Base-by-base conservation (phyloP, 257 asterid genomes). In the Hygrophila difformis region DNA sequence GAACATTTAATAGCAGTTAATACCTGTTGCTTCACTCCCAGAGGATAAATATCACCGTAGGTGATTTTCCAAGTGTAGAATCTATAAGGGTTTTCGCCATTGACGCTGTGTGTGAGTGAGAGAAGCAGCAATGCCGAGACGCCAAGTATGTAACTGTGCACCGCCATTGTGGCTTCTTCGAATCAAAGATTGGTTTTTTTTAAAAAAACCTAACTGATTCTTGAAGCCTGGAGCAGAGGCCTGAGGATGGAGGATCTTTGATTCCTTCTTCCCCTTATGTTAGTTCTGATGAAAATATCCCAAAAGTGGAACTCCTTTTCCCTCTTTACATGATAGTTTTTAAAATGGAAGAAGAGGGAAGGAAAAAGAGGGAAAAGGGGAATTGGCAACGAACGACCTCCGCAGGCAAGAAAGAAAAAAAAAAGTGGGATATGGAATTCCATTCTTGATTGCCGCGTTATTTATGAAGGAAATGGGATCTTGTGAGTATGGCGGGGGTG, bases 11-110 rank as follows among this genome's bases (percentile, higher is more conserved):
- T 29, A n/a, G 2, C 5, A 24, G 29, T 24, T 24, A 39, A 12
- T 48, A 84, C 97, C 93, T 82, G 84, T 47, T 89, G 98, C 38
- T 75, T 77, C 69, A 79, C 80, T 35, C 98, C 98, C 41, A 85
- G 48, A 18, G 96, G 94, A 21, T 77, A 89, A 50, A 85, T 72
- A 47, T 77, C 71, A 19, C 96, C 96, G 21, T 77, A 77, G 33
- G 94, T 75, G 75, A 85, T 55, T 66, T 53, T 85, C 96, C 98
- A 89, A 56, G 87, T 69, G 84, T 77, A 85, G 18, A 53, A 77
- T 31, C 96, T 58, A 10, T 84, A 89, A 20, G 97, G 97, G 70
- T 84, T 78, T 58, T 68, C 96, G 39, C 66, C 96, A 51, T 71
- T 71, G 1, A 57, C 94, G 35, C 58, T 51, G 18, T 41, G 31